These are phyloP conservation scores for Dioscorea zingiberensis DNA, from an alignment of 106 monocot species.

Conservation along the genomic window DNA sequence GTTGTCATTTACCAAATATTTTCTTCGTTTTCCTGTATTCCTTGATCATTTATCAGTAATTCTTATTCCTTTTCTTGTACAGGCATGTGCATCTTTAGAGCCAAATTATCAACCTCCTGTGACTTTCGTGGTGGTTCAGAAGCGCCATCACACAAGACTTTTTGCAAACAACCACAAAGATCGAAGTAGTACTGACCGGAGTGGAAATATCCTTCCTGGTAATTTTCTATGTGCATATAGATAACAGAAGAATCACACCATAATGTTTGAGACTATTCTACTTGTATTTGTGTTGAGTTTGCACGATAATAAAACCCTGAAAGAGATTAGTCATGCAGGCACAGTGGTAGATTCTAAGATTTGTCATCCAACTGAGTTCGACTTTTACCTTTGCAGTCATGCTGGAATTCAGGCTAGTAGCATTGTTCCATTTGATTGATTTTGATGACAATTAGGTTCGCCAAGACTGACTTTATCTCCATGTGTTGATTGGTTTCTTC, in stretches of 20 bases:
- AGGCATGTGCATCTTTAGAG: slow-evolving; percentile 92
- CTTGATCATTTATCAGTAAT: neutral
- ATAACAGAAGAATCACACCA: neutral
- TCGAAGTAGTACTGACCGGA: slow-evolving; percentile 60
- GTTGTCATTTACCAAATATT: slow-evolving; percentile 14
- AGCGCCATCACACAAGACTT: slow-evolving; percentile 80
- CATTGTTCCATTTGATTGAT: neutral
- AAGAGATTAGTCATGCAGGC: slow-evolving; percentile 31
- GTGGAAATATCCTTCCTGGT: slow-evolving; percentile 90
- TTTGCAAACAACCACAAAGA: slow-evolving; percentile 88
- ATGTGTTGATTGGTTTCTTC: neutral
- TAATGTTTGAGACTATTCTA: too few relatives aligned
- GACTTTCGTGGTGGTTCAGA: slow-evolving; percentile 85
- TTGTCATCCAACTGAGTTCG: slow-evolving; percentile 89
- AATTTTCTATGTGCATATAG: neutral
- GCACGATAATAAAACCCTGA: too few relatives aligned
- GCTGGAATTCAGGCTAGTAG: slow-evolving; percentile 73
- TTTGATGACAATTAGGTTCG: too few relatives aligned
- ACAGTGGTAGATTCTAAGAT: slow-evolving; percentile 86
- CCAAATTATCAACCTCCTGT: slow-evolving; percentile 87
- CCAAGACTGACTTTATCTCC: neutral
- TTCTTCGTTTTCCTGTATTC: too few relatives aligned
- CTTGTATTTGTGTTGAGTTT: too few relatives aligned
- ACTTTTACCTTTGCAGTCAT: slow-evolving; percentile 93
- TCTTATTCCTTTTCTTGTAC: neutral